These are phyloP conservation scores for Cyclotella atomus DNA, from an alignment of 108 stramenopile species.

Conservation along the genomic window DNA sequence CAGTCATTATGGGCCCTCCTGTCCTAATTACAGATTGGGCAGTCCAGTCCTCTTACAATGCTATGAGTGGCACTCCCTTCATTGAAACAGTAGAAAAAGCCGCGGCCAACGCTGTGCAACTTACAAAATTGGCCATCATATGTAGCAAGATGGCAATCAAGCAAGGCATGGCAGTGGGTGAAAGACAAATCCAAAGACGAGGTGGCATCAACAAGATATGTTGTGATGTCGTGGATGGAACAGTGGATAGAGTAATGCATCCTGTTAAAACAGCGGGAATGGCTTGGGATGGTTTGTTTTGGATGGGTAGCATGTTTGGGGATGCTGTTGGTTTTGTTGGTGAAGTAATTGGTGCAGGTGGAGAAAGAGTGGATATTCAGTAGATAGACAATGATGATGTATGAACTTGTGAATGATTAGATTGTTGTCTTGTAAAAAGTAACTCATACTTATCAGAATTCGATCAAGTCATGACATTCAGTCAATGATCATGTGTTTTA, in stretches of 20 bases:
- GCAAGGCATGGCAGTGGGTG: constrained; percentile 65
- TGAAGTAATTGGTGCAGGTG: constrained; percentile 28
- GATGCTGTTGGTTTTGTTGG: constrained; percentile 44
- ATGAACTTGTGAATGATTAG: too few species aligned
- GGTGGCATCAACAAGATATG: constrained; percentile 74
- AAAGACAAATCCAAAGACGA: constrained; percentile 68
- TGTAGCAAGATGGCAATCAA: constrained; percentile 57
- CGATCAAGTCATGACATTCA: too few species aligned
- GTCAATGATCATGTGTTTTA: too few species aligned
- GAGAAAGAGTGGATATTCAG: constrained; percentile 10
- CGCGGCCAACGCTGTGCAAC: constrained; percentile 69
- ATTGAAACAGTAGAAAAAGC: constrained; percentile 60
- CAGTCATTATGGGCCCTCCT: constrained; percentile 62
- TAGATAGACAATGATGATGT: background rate
- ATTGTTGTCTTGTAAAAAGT: too few species aligned
- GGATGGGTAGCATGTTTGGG: constrained; percentile 55
- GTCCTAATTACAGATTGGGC: constrained; percentile 63
- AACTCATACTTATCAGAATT: too few species aligned
- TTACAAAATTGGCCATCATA: constrained; percentile 58
- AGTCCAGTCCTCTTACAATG: constrained; percentile 68
- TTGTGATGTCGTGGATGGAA: constrained; percentile 52
- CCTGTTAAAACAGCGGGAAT: constrained; percentile 71
- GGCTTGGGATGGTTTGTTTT: constrained; percentile 67
- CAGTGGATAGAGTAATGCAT: constrained; percentile 70
- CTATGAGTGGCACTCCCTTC: constrained; percentile 60